Conservation (phyloP, 768 basidiomycete genomes). For the Steccherinum ochraceum region DNA sequence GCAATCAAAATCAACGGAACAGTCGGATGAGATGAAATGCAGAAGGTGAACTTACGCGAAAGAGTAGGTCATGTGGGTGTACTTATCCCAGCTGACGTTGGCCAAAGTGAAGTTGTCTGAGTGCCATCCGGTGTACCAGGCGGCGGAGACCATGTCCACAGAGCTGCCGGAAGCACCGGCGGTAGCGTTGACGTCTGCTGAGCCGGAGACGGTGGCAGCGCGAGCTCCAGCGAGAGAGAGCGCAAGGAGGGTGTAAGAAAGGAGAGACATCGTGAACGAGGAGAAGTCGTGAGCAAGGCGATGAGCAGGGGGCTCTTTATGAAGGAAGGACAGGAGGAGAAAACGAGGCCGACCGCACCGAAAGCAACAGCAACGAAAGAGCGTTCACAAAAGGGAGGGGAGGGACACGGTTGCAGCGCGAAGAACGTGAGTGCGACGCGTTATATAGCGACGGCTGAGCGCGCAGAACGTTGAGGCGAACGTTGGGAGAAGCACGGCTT, state of each 20-base stretch:
- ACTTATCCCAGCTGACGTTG: constrained; percentile 49
- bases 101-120: constrained; percentile 31
- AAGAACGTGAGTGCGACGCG: not conserved
- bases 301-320: not conserved
- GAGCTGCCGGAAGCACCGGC: not conserved
- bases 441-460: not conserved
- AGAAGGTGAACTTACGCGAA: constrained; percentile 46
- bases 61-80: constrained; percentile 50
- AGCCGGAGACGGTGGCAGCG: not conserved
- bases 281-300: not conserved
- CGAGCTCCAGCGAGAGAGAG: constrained; percentile 1
- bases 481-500: not conserved
- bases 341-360: not conserved
- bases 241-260: not conserved
- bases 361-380: not conserved
- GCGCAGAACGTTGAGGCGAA: not conserved
- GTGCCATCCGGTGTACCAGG: constrained; percentile 56
- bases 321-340: not conserved
- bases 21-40: not conserved
- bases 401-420: no score
- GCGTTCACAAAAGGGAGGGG: not conserved
- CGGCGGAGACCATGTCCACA: constrained; percentile 33
- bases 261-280: not conserved
- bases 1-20: not conserved
- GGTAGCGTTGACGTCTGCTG: not conserved